Conservation (phyloP, 2,329 filamentous ascomycete genomes). For the Diaporthe destruens region DNA sequence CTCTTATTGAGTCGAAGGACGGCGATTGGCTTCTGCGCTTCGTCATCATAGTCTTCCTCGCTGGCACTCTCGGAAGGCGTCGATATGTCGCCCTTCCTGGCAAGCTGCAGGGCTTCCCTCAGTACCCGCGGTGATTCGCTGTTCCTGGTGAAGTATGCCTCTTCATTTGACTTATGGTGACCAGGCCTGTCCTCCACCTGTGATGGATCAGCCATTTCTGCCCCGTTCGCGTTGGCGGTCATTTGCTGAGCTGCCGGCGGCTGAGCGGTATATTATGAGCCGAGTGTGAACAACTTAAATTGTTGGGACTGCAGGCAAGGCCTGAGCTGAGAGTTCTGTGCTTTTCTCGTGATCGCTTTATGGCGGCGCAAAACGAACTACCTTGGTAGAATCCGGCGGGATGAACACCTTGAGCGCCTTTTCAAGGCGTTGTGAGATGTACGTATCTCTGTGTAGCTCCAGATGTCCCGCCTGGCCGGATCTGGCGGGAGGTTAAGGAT, state of each 20-base stretch:
- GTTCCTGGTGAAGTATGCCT: slow-evolving; percentile 20
- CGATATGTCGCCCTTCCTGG: slow-evolving; percentile 35
- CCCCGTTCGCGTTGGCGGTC: slow-evolving; percentile 33
- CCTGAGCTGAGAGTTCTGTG: not conserved
- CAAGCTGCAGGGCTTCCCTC: slow-evolving; percentile 43
- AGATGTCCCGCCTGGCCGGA: slow-evolving; percentile 20
- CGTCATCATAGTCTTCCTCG: slow-evolving; percentile 61
- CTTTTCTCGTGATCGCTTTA: not conserved
- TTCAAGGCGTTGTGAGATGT: not conserved
- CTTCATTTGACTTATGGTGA: not conserved
- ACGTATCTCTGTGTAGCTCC: not conserved
- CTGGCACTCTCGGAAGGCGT: slow-evolving; percentile 56
- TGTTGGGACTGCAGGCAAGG: not conserved
- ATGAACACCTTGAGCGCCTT: not conserved
- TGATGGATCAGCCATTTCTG: slow-evolving; percentile 26
- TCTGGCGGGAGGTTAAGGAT: slow-evolving; percentile 30
- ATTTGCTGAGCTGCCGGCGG: slow-evolving; percentile 31
- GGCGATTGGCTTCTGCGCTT: slow-evolving; percentile 43
- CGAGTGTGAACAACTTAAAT: not conserved
- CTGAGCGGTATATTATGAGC: not conserved
- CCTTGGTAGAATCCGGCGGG: not conserved
- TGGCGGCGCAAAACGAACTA: not conserved
- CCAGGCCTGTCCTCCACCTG: not conserved
- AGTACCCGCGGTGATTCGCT: slow-evolving; percentile 41
- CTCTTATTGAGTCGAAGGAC: slow-evolving; percentile 44